Base-by-base conservation (phyloP, 257 asterid genomes). In the Ocimum tenuiflorum region DNA sequence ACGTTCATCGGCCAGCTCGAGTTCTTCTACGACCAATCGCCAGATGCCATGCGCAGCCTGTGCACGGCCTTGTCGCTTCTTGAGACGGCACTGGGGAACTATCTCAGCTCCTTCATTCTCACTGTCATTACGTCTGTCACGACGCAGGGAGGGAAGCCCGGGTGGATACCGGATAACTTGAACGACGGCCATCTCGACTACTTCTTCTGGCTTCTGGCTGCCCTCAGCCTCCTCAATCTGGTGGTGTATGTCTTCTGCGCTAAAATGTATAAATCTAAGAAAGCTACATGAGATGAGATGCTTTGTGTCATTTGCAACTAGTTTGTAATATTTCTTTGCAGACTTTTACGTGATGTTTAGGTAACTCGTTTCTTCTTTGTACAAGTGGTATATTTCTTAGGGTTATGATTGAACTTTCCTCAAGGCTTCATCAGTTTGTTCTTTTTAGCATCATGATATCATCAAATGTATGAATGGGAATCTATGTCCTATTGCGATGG, bases 21-120 rank as follows among this genome's bases (percentile, higher is more conserved):
- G 85, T 91, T 91, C 72, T 89, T 91, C 73, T 89, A 91, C 54
- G 95, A 91, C 58, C 95, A 91, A 67, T 91, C 98, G 0, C 96
- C 96, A 0, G 98, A 91, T 19, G 98, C 98, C 14, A 91, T 89
- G 98, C 90, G 98, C 61, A 91, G 96, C 52, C 77, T 89, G 79
- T 91, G 96, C 73, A 81, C 88, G 4, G 98, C 96, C 1, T 52
- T 91, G 56, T 64, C 96, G 0, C 84, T 91, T 38, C 80, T 89
- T 49, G 85, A 94, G 0, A 83, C 79, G 11, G 66, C 91, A 0
- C 71, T 91, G 70, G 96, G 96, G 0, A 89, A 85, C 69, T 91
- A 89, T 74, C 50, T 85, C 79, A 89, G 96, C 83, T 75, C 96
- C 8, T 81, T 89, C 27, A 85, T 91, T 27, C 71, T 91, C 72